Conservation (phyloP, 345 rosid species). For the Euphorbia peplus region DNA sequence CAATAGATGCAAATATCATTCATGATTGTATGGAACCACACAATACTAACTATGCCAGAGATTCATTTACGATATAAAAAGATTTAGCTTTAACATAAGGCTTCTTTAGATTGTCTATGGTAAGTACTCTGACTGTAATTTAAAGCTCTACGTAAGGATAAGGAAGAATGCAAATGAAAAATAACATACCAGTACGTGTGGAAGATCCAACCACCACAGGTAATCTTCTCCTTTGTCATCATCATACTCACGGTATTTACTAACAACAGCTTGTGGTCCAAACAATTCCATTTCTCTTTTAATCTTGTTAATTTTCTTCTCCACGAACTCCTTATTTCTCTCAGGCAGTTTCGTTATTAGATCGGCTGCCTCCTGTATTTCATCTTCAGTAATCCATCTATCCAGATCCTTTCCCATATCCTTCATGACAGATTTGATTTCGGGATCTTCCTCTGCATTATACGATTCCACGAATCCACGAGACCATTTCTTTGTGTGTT, state of each 20-base stretch:
- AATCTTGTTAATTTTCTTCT: constrained; percentile 71
- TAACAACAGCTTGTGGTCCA: constrained; percentile 92
- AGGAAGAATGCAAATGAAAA: constrained; percentile 1
- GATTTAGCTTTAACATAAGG: background rate
- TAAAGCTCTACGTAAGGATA: background rate
- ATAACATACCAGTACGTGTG: constrained; percentile 65
- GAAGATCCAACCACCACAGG: constrained; percentile 97
- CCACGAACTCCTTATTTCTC: constrained; percentile 62
- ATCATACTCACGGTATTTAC: constrained; percentile 79
- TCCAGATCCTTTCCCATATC: constrained; percentile 89
- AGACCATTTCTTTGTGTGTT: constrained; percentile 92
- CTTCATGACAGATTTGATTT: constrained; percentile 72
- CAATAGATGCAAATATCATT: background rate
- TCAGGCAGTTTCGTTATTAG: constrained; percentile 56
- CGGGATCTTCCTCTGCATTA: constrained; percentile 81
- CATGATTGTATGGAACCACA: background rate
- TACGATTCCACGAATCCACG: constrained; percentile 74
- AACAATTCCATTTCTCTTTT: constrained; percentile 86
- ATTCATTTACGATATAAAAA: background rate
- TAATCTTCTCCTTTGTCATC: constrained; percentile 80
- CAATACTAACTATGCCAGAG: background rate
- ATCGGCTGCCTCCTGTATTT: constrained; percentile 79
- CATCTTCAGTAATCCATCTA: constrained; percentile 89
- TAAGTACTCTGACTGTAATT: background rate
- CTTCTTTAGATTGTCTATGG: background rate